Conservation (phyloP, 495 filamentous ascomycete species). For the Cercophora sp. region DNA sequence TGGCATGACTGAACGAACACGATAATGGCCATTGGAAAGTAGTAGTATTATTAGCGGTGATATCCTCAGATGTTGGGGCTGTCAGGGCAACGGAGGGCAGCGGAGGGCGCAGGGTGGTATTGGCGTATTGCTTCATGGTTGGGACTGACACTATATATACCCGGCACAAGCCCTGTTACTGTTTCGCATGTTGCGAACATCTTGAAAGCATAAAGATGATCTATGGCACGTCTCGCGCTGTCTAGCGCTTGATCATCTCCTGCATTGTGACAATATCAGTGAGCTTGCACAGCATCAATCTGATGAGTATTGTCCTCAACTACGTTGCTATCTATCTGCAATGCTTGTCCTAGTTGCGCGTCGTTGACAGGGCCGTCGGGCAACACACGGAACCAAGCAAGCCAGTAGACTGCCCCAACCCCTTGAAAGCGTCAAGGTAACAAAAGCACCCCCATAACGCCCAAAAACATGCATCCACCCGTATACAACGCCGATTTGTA, state of each 20-base stretch:
- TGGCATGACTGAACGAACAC: background rate
- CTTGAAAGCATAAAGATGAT: background rate
- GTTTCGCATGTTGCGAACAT: background rate
- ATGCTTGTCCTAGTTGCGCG: too few relatives aligned
- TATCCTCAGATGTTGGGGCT: background rate
- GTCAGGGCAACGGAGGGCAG: background rate
- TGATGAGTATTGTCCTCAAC: too few relatives aligned
- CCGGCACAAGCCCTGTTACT: background rate
- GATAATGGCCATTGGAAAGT: too few relatives aligned
- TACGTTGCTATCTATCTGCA: too few relatives aligned
- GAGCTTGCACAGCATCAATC: too few relatives aligned
- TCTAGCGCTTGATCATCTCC: too few relatives aligned
- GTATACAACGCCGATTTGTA: slow-evolving; percentile 8
- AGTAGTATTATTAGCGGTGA: background rate
- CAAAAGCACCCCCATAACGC: slow-evolving; percentile 10
- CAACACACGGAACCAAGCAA: too few relatives aligned
- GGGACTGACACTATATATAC: slow-evolving; percentile 4
- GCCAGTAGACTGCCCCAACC: background rate
- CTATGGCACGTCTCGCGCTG: too few relatives aligned
- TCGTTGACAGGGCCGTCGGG: too few relatives aligned
- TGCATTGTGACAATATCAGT: too few relatives aligned
- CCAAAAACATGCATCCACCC: slow-evolving; percentile 3
- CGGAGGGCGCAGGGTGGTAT: background rate
- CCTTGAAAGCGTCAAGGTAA: too few relatives aligned
- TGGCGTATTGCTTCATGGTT: too few relatives aligned